Evolutionary conservation across 2,329 filamentous ascomycete species (phyloP), one percentile per base, ranked within the genome.

Genomic region (Beauveria brongniartii): DNA sequence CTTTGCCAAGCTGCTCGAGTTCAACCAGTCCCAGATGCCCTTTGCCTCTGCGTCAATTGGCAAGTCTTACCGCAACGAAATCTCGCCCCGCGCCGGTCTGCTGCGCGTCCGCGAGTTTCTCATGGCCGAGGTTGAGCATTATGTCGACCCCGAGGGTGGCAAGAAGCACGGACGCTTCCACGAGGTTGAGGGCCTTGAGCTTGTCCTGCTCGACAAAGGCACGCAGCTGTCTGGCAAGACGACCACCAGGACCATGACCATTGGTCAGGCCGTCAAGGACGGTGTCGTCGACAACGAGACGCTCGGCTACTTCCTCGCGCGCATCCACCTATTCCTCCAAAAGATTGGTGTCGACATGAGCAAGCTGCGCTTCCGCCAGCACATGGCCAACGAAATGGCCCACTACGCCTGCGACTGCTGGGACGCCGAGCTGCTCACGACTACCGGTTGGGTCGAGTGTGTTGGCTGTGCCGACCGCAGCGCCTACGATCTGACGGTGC

Each of bases 121-220:
- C 69, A 97, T 99, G 94, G 94, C 93, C 26, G 94, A 99, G 77
- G 96, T 99, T 68, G 94, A 99, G 79, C 94, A 99, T 75, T 99
- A 91, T 72, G 94, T 99, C 67, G 94, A 99, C 70, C 94, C 94
- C 12, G 82, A 94, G 70, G 86, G 91, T 71, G 91, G 92, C 76
- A 99, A 99, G 85, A 95, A 94, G 78, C 94, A 99, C 74, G 77
- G 82, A 57, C 89, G 92, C 61, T 99, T 99, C 76, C 77, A 85
- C 51, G 90, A 96, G 69, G 87, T 99, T 62, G 87, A 91, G 71
- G 80, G 96, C 67, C 77, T 94, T 52, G 88, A 96, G 78, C 82
- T 99, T 62, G 84, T 88, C 59, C 84, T 99, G 28, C 83, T 99
- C 52, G 89, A 94, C 73, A 88, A 91, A 51, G 80, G 94, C 41